Conservation (phyloP, 352 stramenopile genomes). For the Pythium sukuiense region DNA sequence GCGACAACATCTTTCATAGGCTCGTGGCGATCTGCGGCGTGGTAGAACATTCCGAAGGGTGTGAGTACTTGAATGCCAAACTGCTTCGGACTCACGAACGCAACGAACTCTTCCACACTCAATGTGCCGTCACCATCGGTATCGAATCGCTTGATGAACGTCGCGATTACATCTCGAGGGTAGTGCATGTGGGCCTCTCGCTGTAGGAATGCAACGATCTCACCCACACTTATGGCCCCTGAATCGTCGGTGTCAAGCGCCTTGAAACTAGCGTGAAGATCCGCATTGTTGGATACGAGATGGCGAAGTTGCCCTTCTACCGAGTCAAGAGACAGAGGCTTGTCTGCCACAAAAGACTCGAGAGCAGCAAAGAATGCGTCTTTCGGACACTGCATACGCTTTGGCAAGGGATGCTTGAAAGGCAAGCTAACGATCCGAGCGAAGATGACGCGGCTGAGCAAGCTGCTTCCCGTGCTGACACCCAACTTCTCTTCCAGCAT, state of each 20-base stretch:
- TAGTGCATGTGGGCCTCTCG: slow-evolving; percentile 34
- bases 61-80: slow-evolving; percentile 48
- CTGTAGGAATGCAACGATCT: slow-evolving; percentile 39
- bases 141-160: slow-evolving; percentile 53
- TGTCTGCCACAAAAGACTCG: slow-evolving; percentile 34
- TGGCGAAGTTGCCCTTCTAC: slow-evolving; percentile 45
- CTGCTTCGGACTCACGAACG: slow-evolving; percentile 41
- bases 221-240: slow-evolving; percentile 30
- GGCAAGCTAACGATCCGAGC: slow-evolving; percentile 25
- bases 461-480: slow-evolving; percentile 19
- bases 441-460: slow-evolving; percentile 36
- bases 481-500: slow-evolving; percentile 43
- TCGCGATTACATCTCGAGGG: slow-evolving; percentile 29
- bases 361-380: slow-evolving; percentile 28
- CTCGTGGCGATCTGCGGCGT: slow-evolving; percentile 28
- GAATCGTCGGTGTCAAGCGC: slow-evolving; percentile 38
- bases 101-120: slow-evolving; percentile 49
- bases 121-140: slow-evolving; percentile 41
- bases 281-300: slow-evolving; percentile 28
- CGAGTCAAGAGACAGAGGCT: slow-evolving; percentile 35
- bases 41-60: slow-evolving; percentile 50
- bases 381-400: not conserved
- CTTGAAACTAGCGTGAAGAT: slow-evolving; percentile 34
- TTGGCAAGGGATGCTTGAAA: slow-evolving; percentile 28
- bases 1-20: slow-evolving; percentile 33